Percentiles rank a stretch among this genome's conserved stretches.
These are phyloP conservation scores for Emydomyces testavorans DNA, from an alignment of 2,329 filamentous ascomycete species.

Conservation along the genomic window DNA sequence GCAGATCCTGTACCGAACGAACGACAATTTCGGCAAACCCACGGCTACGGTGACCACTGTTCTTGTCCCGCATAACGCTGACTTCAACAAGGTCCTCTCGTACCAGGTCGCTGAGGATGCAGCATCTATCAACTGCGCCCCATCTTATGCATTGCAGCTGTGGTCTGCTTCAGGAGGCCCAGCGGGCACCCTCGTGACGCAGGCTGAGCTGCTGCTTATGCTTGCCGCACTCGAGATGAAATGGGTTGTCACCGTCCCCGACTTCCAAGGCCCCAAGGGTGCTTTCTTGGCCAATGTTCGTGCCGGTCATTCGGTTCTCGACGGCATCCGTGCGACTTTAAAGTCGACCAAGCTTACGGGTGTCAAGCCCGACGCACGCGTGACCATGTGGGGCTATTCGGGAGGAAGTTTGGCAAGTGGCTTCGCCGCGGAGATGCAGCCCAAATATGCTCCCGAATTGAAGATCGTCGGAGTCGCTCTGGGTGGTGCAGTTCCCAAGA, in stretches of 20 bases:
- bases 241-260: slow-evolving; percentile 40
- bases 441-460: slow-evolving; percentile 42
- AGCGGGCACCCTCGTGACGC: slow-evolving; percentile 24
- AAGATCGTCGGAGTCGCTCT: slow-evolving; percentile 40
- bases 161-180: slow-evolving; percentile 33
- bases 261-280: slow-evolving; percentile 37
- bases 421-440: slow-evolving; percentile 42
- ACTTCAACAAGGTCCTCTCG: slow-evolving; percentile 29
- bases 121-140: slow-evolving; percentile 21
- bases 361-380: slow-evolving; percentile 24
- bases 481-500: slow-evolving; percentile 39
- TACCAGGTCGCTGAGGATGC: slow-evolving; percentile 32
- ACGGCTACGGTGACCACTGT: slow-evolving; percentile 33
- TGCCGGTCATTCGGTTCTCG: slow-evolving; percentile 36
- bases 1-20: slow-evolving; percentile 35
- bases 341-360: slow-evolving; percentile 22
- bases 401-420: slow-evolving; percentile 43
- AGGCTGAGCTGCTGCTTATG: slow-evolving; percentile 28
- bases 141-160: slow-evolving; percentile 25
- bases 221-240: slow-evolving; percentile 32
- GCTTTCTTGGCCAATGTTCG: slow-evolving; percentile 34
- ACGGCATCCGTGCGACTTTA: slow-evolving; percentile 35
- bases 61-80: slow-evolving; percentile 27
- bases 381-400: slow-evolving; percentile 46
- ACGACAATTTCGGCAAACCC: slow-evolving; percentile 27